These are phyloP conservation scores for Stellera chamaejasme DNA, from an alignment of 345 rosid species.

Conservation along the genomic window DNA sequence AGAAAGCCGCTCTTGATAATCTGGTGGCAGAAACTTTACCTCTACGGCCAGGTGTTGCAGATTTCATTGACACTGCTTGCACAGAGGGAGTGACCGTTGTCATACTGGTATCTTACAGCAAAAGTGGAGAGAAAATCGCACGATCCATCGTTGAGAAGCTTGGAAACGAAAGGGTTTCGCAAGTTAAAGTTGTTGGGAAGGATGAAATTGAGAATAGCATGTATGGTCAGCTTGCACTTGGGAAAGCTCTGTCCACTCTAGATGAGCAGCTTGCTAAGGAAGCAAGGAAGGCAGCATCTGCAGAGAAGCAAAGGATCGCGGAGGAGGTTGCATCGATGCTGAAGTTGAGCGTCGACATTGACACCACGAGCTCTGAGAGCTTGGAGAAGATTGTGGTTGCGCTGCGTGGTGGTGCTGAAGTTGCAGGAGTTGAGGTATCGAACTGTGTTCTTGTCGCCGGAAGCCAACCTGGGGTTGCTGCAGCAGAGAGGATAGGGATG, in stretches of 20 bases:
- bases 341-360: slow-evolving; percentile 71
- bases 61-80: slow-evolving; percentile 64
- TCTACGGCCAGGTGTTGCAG: slow-evolving; percentile 76
- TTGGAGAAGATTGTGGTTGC: slow-evolving; percentile 68
- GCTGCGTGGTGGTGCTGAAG: slow-evolving; percentile 85
- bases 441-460: slow-evolving; percentile 83
- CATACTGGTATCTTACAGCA: slow-evolving; percentile 53
- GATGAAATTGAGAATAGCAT: slow-evolving; percentile 67
- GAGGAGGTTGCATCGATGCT: slow-evolving; percentile 86
- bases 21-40: slow-evolving; percentile 53
- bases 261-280: slow-evolving; percentile 77
- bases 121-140: slow-evolving; percentile 69
- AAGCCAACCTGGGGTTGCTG: slow-evolving; percentile 71
- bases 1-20: slow-evolving; percentile 79
- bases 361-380: slow-evolving; percentile 76
- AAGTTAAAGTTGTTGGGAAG: slow-evolving; percentile 52
- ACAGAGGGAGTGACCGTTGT: slow-evolving; percentile 56
- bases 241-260: slow-evolving; percentile 44
- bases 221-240: slow-evolving; percentile 70
- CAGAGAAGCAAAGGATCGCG: slow-evolving; percentile 84
- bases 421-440: slow-evolving; percentile 41
- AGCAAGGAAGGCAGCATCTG: slow-evolving; percentile 80
- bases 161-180: slow-evolving; percentile 56
- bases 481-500: slow-evolving; percentile 80
- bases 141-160: slow-evolving; percentile 74